These are phyloP conservation scores for Aspergillus nanangensis DNA, from an alignment of 495 filamentous ascomycete genomes.

Conservation along the genomic window DNA sequence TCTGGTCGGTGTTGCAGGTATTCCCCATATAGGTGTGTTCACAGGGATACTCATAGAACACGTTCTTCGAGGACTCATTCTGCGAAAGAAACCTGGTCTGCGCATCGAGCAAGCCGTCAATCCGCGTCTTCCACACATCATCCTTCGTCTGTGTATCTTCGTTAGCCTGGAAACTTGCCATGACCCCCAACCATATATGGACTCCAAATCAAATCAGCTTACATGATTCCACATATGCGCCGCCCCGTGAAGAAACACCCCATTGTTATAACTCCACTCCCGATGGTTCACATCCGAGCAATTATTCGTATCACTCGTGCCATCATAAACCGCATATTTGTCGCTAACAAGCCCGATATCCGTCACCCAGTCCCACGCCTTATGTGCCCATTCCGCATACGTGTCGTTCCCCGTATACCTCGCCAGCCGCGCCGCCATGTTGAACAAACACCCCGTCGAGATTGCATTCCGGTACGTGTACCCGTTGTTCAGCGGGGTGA, in stretches of 20 bases:
- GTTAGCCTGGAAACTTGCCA: not conserved
- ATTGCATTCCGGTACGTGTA: slow-evolving; percentile 81
- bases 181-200: no score
- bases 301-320: slow-evolving; percentile 49
- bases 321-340: slow-evolving; percentile 62
- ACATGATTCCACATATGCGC: slow-evolving; percentile 38
- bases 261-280: slow-evolving; percentile 36
- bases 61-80: slow-evolving; percentile 28
- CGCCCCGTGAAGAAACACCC: slow-evolving; percentile 33
- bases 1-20: slow-evolving; percentile 70
- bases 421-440: slow-evolving; percentile 71
- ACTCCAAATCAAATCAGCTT: slow-evolving; percentile 7
- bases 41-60: slow-evolving; percentile 64
- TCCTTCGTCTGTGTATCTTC: slow-evolving; percentile 20
- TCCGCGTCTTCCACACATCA: slow-evolving; percentile 53
- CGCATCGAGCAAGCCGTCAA: slow-evolving; percentile 54
- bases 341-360: slow-evolving; percentile 57
- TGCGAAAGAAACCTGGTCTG: slow-evolving; percentile 47
- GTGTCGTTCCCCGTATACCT: slow-evolving; percentile 73
- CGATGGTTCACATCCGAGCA: slow-evolving; percentile 28
- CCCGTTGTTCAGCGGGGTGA: slow-evolving; percentile 72
- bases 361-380: slow-evolving; percentile 67
- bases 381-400: slow-evolving; percentile 73
- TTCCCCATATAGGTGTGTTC: slow-evolving; percentile 48
- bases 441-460: slow-evolving; percentile 77